A percentile compares a stretch with the other conserved stretches of the same genome.
These are phyloP conservation scores for Podila minutissima DNA, from an alignment of 192 early-diverging fungal species.

Conservation along the genomic window DNA sequence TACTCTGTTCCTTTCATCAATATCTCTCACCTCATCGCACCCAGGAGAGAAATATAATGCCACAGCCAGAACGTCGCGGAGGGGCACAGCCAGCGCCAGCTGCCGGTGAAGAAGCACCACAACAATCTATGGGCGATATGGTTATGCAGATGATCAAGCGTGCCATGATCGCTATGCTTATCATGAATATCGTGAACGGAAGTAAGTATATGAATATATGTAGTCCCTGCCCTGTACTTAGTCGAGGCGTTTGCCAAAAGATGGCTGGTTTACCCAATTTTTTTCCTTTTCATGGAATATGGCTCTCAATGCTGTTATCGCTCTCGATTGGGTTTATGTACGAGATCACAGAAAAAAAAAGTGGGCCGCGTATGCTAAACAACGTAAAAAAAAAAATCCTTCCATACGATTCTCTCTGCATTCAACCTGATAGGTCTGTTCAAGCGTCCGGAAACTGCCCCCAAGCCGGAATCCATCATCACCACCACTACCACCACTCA, in stretches of 20 bases:
- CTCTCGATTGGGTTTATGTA: too few relatives aligned
- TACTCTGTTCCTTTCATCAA: not conserved
- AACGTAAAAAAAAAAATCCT: not conserved
- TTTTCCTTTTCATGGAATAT: too few relatives aligned
- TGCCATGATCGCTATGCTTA: not conserved
- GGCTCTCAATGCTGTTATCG: too few relatives aligned
- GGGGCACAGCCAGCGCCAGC: not conserved
- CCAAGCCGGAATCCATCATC: conserved; percentile 15
- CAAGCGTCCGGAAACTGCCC: conserved; percentile 12
- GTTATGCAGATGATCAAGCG: conserved; percentile 4
- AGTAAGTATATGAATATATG: not conserved
- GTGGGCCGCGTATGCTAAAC: not conserved
- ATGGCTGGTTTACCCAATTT: too few relatives aligned
- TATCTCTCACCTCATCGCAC: not conserved
- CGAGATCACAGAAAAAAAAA: too few relatives aligned
- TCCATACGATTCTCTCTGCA: not conserved
- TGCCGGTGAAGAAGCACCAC: not conserved
- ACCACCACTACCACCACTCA: not conserved
- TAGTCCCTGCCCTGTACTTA: not conserved
- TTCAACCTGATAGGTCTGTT: conserved; percentile 10
- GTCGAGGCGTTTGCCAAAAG: too few relatives aligned
- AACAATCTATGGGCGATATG: not conserved
- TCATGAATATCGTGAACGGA: conserved; percentile 1
- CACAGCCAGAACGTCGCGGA: conserved; percentile 33
- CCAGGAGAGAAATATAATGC: conserved; percentile 7